These are phyloP conservation scores for Entomortierella lignicola DNA, from an alignment of 192 early-diverging fungal genomes.

Conservation along the genomic window DNA sequence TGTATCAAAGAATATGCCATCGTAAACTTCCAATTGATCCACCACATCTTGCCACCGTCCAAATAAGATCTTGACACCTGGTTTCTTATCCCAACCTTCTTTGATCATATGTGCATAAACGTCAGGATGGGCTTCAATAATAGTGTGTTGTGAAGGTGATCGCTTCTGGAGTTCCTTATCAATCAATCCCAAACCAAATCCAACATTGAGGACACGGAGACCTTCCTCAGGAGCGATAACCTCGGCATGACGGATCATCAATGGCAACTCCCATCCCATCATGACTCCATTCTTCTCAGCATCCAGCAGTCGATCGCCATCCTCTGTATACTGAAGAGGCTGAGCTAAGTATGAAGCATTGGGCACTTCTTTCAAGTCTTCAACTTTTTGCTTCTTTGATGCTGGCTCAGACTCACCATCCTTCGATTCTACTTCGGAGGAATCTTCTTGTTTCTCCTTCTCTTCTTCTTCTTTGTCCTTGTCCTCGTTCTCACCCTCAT, in stretches of 20 bases:
- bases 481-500: constrained; percentile 21
- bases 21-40: constrained; percentile 79
- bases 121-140: constrained; percentile 98
- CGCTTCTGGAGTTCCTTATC: constrained; percentile 85
- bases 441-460: not conserved
- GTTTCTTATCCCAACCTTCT: constrained; percentile 88
- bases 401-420: constrained; percentile 2
- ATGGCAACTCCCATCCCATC: constrained; percentile 97
- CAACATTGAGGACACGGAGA: constrained; percentile 76
- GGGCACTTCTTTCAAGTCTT: constrained; percentile 60
- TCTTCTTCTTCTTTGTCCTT: not conserved
- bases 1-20: constrained; percentile 96
- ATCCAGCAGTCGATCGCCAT: constrained; percentile 85
- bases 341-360: constrained; percentile 85
- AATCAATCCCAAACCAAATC: constrained; percentile 94
- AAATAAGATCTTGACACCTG: constrained; percentile 86
- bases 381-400: constrained; percentile 41
- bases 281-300: constrained; percentile 92
- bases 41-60: constrained; percentile 93
- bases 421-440: not conserved
- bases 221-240: constrained; percentile 74
- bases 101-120: constrained; percentile 89
- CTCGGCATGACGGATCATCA: constrained; percentile 91
- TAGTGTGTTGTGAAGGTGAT: constrained; percentile 80
- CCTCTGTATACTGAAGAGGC: constrained; percentile 79